Percentiles rank a stretch among this genome's conserved stretches.
phyloP scores from a whole-genome alignment of 2,329 filamentous ascomycete genomes.

The Clonostachys byssicola region DNA sequence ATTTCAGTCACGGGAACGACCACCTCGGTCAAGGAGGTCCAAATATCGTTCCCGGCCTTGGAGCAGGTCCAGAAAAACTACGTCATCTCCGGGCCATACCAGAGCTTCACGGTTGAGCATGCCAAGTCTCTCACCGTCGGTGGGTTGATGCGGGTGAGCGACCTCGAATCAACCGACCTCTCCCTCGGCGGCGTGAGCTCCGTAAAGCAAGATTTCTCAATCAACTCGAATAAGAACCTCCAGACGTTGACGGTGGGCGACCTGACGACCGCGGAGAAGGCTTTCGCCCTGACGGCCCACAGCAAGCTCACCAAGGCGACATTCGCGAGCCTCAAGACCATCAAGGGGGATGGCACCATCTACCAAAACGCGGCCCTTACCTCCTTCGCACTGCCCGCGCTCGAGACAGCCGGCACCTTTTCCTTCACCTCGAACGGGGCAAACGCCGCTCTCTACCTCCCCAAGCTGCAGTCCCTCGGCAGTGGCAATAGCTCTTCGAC shows the following conservation, averaged over 20 bases:
- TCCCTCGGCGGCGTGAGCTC: constrained; percentile 13
- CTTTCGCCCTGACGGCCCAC: constrained; percentile 12
- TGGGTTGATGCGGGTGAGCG: constrained; percentile 14
- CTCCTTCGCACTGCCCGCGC: constrained; percentile 9
- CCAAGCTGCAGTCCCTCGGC: constrained; percentile 12
- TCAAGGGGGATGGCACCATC: constrained; percentile 16
- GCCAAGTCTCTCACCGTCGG: constrained; percentile 8
- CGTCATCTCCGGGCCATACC: constrained; percentile 13
- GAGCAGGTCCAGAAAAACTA: constrained; percentile 12
- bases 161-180: constrained; percentile 10
- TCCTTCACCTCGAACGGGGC: constrained; percentile 14
- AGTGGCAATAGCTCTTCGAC: constrained; percentile 14
- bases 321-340: constrained; percentile 12
- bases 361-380: constrained; percentile 12
- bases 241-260: constrained; percentile 7
- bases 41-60: constrained; percentile 10
- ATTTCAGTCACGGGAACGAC: constrained; percentile 13
- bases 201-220: constrained; percentile 13
- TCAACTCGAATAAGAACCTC: constrained; percentile 13
- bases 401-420: constrained; percentile 16
- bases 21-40: constrained; percentile 9
- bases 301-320: constrained; percentile 8
- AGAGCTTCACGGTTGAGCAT: constrained; percentile 11
- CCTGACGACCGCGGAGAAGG: constrained; percentile 13
- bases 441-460: constrained; percentile 9